A percentile compares a stretch with the other conserved stretches of the same genome.
phyloP scores from a whole-genome alignment of 2,329 filamentous ascomycete genomes.

The Cordyceps cicadae region DNA sequence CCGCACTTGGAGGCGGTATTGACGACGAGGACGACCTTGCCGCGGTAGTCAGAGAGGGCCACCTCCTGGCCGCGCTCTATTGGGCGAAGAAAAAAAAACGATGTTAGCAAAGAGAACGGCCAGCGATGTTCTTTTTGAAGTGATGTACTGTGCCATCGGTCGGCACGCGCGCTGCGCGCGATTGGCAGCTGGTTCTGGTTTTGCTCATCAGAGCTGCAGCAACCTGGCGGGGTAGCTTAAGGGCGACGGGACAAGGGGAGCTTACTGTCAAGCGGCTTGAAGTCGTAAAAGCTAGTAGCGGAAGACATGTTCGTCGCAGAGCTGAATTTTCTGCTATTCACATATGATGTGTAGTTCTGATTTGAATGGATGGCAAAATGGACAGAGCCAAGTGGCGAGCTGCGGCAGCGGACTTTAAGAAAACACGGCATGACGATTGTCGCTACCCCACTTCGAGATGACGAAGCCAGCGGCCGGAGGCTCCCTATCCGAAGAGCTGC shows the following conservation, averaged over 20 bases:
- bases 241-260: slow-evolving; percentile 16
- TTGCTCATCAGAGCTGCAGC: background rate
- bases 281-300: slow-evolving; percentile 62
- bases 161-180: background rate
- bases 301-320: slow-evolving; percentile 29
- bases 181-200: background rate
- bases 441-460: slow-evolving; percentile 4
- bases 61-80: slow-evolving; percentile 56
- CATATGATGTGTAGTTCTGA: background rate
- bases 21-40: slow-evolving; percentile 91
- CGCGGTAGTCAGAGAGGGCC: slow-evolving; percentile 63
- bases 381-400: background rate
- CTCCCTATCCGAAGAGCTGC: slow-evolving; percentile 3
- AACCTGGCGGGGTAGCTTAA: slow-evolving; percentile 1
- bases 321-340: background rate
- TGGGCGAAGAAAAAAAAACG: background rate
- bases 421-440: background rate
- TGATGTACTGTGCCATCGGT: no score
- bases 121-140: no score
- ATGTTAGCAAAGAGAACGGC: background rate
- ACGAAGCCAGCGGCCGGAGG: slow-evolving; percentile 7
- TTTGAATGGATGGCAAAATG: background rate
- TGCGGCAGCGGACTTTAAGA: slow-evolving; percentile 1
- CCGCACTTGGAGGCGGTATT: slow-evolving; percentile 99
- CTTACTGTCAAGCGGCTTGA: slow-evolving; percentile 74